A percentile compares a stretch with the other conserved stretches of the same genome.
phyloP scores from a whole-genome alignment of 2,329 filamentous ascomycete genomes.

The Fusarium drepaniforme region DNA sequence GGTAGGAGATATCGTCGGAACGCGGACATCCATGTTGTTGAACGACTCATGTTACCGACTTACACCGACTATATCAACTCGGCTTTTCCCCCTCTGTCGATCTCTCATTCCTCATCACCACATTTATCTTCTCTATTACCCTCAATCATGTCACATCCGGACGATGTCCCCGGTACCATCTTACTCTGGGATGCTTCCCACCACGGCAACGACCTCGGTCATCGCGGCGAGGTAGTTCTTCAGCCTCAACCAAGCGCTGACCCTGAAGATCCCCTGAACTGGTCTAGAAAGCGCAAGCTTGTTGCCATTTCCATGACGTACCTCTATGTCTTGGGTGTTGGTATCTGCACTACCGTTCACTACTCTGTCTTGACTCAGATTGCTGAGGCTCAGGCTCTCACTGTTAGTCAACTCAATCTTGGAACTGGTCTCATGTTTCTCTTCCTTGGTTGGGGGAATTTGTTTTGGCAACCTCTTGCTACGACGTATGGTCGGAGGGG shows the following conservation, averaged over 20 bases:
- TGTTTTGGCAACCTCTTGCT: slow-evolving; percentile 66
- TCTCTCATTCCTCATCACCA: neutral
- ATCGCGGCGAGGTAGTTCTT: slow-evolving; percentile 42
- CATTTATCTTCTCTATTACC: neutral
- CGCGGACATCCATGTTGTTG: neutral
- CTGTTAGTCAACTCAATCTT: neutral
- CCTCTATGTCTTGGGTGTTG: slow-evolving; percentile 58
- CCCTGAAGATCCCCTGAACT: slow-evolving; percentile 42
- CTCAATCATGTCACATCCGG: neutral
- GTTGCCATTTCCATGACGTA: slow-evolving; percentile 34
- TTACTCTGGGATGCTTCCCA: slow-evolving; percentile 47
- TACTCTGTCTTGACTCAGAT: slow-evolving; percentile 55
- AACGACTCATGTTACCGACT: neutral
- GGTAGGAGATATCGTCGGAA: neutral
- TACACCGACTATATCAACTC: neutral
- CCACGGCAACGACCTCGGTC: slow-evolving; percentile 44
- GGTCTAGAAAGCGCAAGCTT: slow-evolving; percentile 25
- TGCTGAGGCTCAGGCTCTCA: slow-evolving; percentile 53
- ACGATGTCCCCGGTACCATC: slow-evolving; percentile 53
- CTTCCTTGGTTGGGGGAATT: slow-evolving; percentile 62
- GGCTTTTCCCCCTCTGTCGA: neutral
- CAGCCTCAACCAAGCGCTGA: slow-evolving; percentile 36
- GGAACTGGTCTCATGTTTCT: slow-evolving; percentile 63
- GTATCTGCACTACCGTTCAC: slow-evolving; percentile 46
- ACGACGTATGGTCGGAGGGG: slow-evolving; percentile 64